Evolutionary conservation across 371 early-diverging fungal species (phyloP), one percentile per base, ranked within the genome.

Genomic region (Phascolomyces articulosus): DNA sequence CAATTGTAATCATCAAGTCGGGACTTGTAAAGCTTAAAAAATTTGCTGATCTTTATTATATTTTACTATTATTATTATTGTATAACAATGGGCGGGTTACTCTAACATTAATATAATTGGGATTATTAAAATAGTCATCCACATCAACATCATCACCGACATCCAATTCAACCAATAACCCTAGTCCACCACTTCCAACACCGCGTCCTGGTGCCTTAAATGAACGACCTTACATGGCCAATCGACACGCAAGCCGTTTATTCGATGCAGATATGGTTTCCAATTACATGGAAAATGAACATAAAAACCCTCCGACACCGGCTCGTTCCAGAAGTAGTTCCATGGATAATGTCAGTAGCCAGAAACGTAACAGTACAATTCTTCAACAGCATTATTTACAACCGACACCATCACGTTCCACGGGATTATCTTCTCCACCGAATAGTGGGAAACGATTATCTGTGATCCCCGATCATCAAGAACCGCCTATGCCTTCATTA

Each of bases 321-420:
- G 63, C 67, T 47, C 79, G 75, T 41, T 73, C 75, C 49, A 68
- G 79, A 29, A 75, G 73, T 23, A 73, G 68, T 44, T 79, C 79
- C 44, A 63, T 72, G 4, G 75, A 74, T 15, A 65, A 55, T 26
- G 11, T 21, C 44, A 53, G 62, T 53, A 49, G 23, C 23, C 18
- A 55, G 41, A 55, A 31, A 55, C 54, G 44, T 38, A 55, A 23
- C 65, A 51, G 56, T 68, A 40, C 34, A 34, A 6, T 34, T 34
- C 11, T 34, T 4, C 48, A 60, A 16, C 27, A 60, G 29, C 48
- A 20, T 18, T 47, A 47, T 13, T 3, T 51, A 7, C 51, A 51
- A 23, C 51, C 23, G 6, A 23, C 51, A 24, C 51, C 51, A 10
- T 51, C 51, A 24, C 51, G 51, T 7, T 51, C 51, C 20, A n/a